Conservation (phyloP, 495 filamentous ascomycete genomes). For the Penicillium fimorum region DNA sequence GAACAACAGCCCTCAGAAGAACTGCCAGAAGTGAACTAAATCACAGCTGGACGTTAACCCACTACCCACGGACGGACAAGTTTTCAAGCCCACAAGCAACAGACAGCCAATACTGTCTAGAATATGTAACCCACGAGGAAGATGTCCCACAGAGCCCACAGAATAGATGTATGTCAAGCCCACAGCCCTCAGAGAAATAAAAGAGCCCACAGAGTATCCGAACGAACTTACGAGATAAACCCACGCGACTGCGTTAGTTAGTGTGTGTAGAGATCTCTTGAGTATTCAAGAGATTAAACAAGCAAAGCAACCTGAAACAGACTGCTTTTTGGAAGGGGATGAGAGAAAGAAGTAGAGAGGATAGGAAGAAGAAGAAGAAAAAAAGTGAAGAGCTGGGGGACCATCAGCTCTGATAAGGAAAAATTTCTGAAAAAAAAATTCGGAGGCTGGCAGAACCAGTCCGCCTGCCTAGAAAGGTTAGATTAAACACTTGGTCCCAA, state of each 20-base stretch:
- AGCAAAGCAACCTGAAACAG: conserved; percentile 19
- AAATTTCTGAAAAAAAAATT: conserved; percentile 36
- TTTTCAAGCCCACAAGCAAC: conserved; percentile 50
- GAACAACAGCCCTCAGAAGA: conserved; percentile 34
- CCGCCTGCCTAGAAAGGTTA: conserved; percentile 28
- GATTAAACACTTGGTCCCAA: conserved; percentile 20
- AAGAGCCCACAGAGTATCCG: conserved; percentile 46
- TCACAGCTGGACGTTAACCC: conserved; percentile 41
- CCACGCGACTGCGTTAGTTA: conserved; percentile 42
- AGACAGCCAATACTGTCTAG: conserved; percentile 47
- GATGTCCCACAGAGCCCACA: conserved; percentile 44
- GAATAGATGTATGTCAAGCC: conserved; percentile 46
- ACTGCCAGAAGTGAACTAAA: conserved; percentile 35
- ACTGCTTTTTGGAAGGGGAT: conserved; percentile 16
- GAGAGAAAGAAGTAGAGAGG: conserved; percentile 14
- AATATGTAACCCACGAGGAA: conserved; percentile 46
- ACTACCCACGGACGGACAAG: conserved; percentile 48
- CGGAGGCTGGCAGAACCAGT: conserved; percentile 32
- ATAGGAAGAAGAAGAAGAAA: conserved; percentile 25
- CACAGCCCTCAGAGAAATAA: conserved; percentile 51
- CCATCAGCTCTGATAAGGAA: conserved; percentile 34
- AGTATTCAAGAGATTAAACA: conserved; percentile 10
- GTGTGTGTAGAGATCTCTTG: conserved; percentile 20
- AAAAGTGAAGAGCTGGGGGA: conserved; percentile 26
- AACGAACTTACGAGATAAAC: conserved; percentile 44